Conservation (phyloP, 1,284 basidiomycete species). For the Ceratobasidium sp. region DNA sequence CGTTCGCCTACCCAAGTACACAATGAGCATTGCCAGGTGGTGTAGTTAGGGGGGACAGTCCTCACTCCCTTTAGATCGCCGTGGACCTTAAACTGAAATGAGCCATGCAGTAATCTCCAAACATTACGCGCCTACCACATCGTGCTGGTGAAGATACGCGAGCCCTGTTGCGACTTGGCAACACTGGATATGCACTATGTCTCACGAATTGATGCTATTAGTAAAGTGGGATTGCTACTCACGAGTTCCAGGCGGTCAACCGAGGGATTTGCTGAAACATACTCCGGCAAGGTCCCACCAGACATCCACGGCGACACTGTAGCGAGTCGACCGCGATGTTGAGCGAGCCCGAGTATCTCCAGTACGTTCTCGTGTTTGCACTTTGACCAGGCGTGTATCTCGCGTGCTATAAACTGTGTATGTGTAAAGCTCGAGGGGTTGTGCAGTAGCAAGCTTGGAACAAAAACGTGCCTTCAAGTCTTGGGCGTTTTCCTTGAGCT, state of each 20-base stretch:
- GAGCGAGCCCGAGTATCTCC: background rate
- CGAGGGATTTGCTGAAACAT: background rate
- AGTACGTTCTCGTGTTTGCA: background rate
- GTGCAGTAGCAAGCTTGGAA: too few species aligned
- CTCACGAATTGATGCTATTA: too few species aligned
- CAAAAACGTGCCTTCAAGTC: too few species aligned
- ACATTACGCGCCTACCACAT: background rate
- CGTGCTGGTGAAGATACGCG: background rate
- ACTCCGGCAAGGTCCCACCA: background rate
- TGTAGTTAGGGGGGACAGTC: too few species aligned
- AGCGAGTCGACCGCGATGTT: background rate
- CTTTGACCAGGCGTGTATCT: background rate
- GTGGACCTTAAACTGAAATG: background rate
- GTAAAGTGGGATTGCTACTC: too few species aligned
- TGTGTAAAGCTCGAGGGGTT: too few species aligned
- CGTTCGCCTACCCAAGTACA: background rate
- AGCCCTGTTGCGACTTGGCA: background rate
- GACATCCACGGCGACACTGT: background rate
- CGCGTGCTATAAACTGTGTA: background rate
- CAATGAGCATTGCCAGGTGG: too few species aligned
- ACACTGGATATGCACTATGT: too few species aligned
- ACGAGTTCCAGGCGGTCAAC: background rate
- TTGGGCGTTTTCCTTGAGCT: too few species aligned
- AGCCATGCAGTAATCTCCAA: too few species aligned
- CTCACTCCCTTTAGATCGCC: background rate